A percentile compares a stretch with the other conserved stretches of the same genome.
Conservation (phyloP, 768 basidiomycete genomes). For the Rossbeevera mucosa region DNA sequence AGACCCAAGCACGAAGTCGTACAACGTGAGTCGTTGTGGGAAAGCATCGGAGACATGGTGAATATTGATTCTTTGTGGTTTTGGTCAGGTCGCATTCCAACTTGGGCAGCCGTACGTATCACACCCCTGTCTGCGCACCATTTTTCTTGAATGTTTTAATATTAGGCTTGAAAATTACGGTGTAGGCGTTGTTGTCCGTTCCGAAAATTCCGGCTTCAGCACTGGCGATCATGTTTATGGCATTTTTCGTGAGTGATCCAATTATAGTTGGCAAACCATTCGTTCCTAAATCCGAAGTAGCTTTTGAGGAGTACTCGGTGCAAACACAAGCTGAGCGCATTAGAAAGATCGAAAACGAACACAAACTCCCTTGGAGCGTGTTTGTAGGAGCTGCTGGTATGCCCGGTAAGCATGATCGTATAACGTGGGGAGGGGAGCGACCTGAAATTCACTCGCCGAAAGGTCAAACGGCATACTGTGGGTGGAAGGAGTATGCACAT, state of each 20-base stretch:
- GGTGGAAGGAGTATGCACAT: slow-evolving; percentile 16
- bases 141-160: background rate
- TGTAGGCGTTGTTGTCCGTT: slow-evolving; percentile 29
- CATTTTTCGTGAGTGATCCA: slow-evolving; percentile 27
- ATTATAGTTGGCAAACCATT: slow-evolving; percentile 35
- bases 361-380: slow-evolving; percentile 28
- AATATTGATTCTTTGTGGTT: background rate
- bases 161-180: slow-evolving; percentile 33
- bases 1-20: slow-evolving; percentile 5
- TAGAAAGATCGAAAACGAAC: slow-evolving; percentile 22
- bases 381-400: slow-evolving; percentile 33
- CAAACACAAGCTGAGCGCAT: background rate
- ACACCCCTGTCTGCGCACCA: background rate
- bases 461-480: slow-evolving; percentile 27
- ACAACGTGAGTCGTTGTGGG: slow-evolving; percentile 4
- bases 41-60: background rate
- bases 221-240: slow-evolving; percentile 9
- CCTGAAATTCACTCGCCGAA: background rate
- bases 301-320: slow-evolving; percentile 17
- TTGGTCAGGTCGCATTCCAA: slow-evolving; percentile 4
- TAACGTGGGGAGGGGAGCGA: slow-evolving; percentile 6
- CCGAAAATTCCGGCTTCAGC: slow-evolving; percentile 5
- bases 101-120: slow-evolving; percentile 16
- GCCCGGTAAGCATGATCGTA: slow-evolving; percentile 10
- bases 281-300: slow-evolving; percentile 37